These are phyloP conservation scores for Diaporthe citrichinensis DNA, from an alignment of 2,329 filamentous ascomycete genomes.

Conservation along the genomic window DNA sequence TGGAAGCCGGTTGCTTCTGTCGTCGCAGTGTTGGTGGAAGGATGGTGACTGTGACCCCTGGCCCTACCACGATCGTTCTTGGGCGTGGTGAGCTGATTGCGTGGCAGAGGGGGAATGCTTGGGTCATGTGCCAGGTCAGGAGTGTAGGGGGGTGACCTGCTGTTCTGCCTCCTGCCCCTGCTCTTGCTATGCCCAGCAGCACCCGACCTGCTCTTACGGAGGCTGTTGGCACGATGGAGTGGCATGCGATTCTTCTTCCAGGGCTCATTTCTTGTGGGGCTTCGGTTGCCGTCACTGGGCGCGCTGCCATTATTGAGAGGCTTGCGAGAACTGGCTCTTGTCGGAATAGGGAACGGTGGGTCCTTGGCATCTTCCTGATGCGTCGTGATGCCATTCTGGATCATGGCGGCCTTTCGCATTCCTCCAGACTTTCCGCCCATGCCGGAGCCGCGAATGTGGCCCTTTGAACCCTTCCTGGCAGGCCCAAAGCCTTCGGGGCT, in stretches of 20 bases:
- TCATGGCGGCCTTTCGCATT: conserved; percentile 84
- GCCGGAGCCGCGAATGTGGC: conserved; percentile 48
- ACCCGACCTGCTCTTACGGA: conserved; percentile 89
- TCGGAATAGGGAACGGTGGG: conserved; percentile 94
- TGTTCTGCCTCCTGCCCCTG: conserved; percentile 64
- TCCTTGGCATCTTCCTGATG: conserved; percentile 73
- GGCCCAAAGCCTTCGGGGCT: conserved; percentile 46
- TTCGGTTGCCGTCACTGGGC: conserved; percentile 80
- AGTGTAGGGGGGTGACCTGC: conserved; percentile 76
- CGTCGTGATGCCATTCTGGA: conserved; percentile 81
- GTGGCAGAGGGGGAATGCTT: conserved; percentile 78
- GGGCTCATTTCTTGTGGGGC: conserved; percentile 77
- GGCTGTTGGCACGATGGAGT: conserved; percentile 71
- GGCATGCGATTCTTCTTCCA: conserved; percentile 65
- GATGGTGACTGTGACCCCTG: conserved; percentile 64
- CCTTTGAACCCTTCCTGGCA: conserved; percentile 43
- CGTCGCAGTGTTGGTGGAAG: conserved; percentile 71
- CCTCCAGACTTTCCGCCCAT: conserved; percentile 66
- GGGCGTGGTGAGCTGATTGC: conserved; percentile 79
- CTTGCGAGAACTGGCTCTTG: conserved; percentile 87
- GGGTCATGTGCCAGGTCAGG: conserved; percentile 78
- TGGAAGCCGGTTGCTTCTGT: conserved; percentile 61
- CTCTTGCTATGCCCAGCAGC: conserved; percentile 73
- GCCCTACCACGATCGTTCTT: conserved; percentile 52
- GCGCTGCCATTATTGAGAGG: conserved; percentile 76